Evolutionary conservation across 306 rosid species (phyloP).

Genomic region (Fagus sylvatica): DNA sequence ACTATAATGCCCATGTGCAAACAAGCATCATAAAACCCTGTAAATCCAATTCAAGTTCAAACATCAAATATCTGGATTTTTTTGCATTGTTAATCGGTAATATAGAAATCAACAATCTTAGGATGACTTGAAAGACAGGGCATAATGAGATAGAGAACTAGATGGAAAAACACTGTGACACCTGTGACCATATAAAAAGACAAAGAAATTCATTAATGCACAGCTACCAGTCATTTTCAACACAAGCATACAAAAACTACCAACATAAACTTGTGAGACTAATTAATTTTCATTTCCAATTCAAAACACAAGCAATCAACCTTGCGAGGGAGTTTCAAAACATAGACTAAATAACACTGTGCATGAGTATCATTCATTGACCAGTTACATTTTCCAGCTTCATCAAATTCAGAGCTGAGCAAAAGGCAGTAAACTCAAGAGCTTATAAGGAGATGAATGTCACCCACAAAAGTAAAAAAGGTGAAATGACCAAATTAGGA

Average conservation of each 20-base stretch:
- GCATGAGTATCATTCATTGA: conserved; percentile 4
- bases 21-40: conserved; percentile 39
- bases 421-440: conserved; percentile 22
- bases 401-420: conserved; percentile 37
- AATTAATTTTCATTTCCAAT: conserved; percentile 20
- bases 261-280: conserved; percentile 28
- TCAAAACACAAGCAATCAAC: conserved; percentile 15
- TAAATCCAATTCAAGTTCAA: conserved; percentile 20
- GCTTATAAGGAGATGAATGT: conserved; percentile 18
- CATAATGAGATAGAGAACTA: conserved; percentile 21
- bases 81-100: conserved; percentile 9
- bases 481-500: conserved; percentile 10
- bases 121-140: conserved; percentile 19
- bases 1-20: conserved; percentile 26
- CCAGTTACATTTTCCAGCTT: conserved; percentile 19
- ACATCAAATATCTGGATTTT: conserved; percentile 21
- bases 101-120: conserved; percentile 21
- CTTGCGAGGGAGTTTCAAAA: neutral
- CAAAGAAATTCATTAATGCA: conserved; percentile 53
- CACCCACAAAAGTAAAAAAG: neutral
- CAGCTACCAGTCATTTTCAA: conserved; percentile 62
- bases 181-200: conserved; percentile 55
- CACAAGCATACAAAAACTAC: conserved; percentile 31
- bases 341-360: neutral
- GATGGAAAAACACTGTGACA: conserved; percentile 39